These are phyloP conservation scores for Pseudoturritis turrita DNA, from an alignment of 345 rosid species.

Conservation along the genomic window DNA sequence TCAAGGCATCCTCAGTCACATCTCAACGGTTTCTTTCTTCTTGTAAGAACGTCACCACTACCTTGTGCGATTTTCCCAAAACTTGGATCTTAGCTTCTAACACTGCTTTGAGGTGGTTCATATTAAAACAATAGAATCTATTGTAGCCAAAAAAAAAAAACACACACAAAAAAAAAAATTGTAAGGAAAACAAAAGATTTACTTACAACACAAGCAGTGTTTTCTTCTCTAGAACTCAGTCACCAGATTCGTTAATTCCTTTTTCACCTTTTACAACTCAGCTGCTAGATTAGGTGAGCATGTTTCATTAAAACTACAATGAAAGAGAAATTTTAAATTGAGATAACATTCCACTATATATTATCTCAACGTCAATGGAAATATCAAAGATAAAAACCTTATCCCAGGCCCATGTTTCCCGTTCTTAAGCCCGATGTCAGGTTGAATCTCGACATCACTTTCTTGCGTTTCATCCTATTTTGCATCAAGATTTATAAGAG, in stretches of 20 bases:
- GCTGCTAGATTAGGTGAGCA: neutral
- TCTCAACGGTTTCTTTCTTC: conserved; percentile 34
- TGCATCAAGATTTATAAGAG: neutral
- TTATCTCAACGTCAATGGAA: neutral
- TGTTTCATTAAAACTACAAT: neutral
- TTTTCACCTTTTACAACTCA: conserved; percentile 1
- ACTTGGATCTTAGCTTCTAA: neutral
- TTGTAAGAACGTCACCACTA: conserved; percentile 13
- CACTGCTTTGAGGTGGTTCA: conserved; percentile 32
- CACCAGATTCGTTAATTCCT: neutral
- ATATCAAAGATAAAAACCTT: conserved; percentile 11
- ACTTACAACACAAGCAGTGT: neutral
- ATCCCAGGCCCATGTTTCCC: neutral
- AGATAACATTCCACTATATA: neutral
- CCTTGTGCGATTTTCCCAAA: conserved; percentile 15
- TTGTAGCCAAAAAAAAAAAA: neutral
- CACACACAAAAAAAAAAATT: neutral
- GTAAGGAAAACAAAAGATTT: neutral
- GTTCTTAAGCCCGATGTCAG: neutral
- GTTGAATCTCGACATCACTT: neutral
- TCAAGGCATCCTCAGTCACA: conserved; percentile 32
- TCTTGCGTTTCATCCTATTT: neutral
- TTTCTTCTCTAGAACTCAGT: conserved; percentile 2
- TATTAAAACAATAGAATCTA: neutral
- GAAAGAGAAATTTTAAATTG: neutral